A percentile compares a stretch with the other conserved stretches of the same genome.
phyloP scores from a whole-genome alignment of 148 eudicot species.

The Cornus florida region DNA sequence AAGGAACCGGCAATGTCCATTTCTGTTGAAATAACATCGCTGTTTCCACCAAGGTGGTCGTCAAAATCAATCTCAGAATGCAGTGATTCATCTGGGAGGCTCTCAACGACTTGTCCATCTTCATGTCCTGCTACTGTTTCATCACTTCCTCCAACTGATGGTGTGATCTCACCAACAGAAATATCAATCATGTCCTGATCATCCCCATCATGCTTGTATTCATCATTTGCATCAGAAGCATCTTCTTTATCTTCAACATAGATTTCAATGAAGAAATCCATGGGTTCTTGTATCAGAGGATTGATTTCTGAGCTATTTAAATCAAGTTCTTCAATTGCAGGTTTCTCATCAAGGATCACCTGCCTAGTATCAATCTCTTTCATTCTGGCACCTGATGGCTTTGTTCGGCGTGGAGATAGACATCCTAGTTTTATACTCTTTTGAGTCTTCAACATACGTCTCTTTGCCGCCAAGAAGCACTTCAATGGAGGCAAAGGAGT shows the following conservation, averaged over 20 bases:
- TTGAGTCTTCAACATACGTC: conserved; percentile 52
- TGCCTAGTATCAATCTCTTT: conserved; percentile 1
- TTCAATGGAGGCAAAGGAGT: conserved; percentile 57
- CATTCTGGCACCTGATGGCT: conserved; percentile 16
- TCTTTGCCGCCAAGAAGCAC: conserved; percentile 59
- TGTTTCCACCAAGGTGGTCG: conserved; percentile 11
- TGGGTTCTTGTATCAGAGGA: conserved; percentile 8
- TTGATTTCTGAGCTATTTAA: background rate
- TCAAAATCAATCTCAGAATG: conserved; percentile 19
- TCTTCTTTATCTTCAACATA: conserved; percentile 20
- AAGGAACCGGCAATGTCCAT: conserved; percentile 5
- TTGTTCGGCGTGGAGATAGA: conserved; percentile 39
- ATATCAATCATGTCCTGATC: background rate
- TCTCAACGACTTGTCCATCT: conserved; percentile 16
- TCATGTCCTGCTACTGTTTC: conserved; percentile 1
- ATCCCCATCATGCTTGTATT: background rate
- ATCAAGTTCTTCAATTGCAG: conserved; percentile 8
- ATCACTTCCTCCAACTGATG: background rate
- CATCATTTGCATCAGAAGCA: background rate
- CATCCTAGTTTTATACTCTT: conserved; percentile 38
- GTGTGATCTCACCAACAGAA: background rate
- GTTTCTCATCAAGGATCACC: conserved; percentile 9
- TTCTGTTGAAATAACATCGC: conserved; percentile 17
- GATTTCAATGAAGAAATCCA: conserved; percentile 59
- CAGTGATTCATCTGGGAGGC: conserved; percentile 20